Evolutionary conservation across 2,329 filamentous ascomycete species (phyloP).

Genomic region (Fusarium sp.): DNA sequence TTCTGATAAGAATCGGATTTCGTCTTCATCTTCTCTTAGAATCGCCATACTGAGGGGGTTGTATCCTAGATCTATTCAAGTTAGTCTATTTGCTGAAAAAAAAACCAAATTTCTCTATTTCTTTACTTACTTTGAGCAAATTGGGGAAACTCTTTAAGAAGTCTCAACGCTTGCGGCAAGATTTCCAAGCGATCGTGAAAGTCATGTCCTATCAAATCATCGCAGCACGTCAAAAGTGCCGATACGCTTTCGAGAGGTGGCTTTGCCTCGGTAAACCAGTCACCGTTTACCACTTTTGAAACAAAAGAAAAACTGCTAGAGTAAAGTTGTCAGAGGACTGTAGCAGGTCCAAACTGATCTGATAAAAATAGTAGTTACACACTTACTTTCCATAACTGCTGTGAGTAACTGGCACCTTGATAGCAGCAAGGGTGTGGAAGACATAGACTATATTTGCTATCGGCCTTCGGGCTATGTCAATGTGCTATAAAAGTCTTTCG

Average conservation of each 20-base stretch:
- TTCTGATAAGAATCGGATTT: fast-evolving
- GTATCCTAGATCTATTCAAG: not conserved
- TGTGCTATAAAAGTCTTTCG: too few species aligned
- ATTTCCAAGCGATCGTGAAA: fast-evolving
- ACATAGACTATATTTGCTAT: not conserved
- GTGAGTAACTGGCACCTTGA: not conserved
- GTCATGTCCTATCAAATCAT: not conserved
- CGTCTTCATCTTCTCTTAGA: fast-evolving
- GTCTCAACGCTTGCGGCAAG: fast-evolving
- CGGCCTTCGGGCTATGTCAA: too few species aligned
- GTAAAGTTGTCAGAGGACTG: fast-evolving
- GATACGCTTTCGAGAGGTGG: not conserved
- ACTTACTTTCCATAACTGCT: not conserved
- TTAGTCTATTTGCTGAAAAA: too few species aligned
- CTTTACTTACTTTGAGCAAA: fast-evolving
- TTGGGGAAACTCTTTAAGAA: fast-evolving
- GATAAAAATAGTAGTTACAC: not conserved
- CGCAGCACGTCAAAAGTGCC: not conserved
- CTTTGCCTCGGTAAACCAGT: not conserved
- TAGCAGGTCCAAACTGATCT: fast-evolving
- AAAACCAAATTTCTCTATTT: too few species aligned
- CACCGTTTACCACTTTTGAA: not conserved
- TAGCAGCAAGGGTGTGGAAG: not conserved
- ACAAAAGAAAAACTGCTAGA: not conserved
- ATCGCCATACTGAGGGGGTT: not conserved